These are phyloP conservation scores for Neurospora africana DNA, from an alignment of 495 filamentous ascomycete species.

Conservation along the genomic window DNA sequence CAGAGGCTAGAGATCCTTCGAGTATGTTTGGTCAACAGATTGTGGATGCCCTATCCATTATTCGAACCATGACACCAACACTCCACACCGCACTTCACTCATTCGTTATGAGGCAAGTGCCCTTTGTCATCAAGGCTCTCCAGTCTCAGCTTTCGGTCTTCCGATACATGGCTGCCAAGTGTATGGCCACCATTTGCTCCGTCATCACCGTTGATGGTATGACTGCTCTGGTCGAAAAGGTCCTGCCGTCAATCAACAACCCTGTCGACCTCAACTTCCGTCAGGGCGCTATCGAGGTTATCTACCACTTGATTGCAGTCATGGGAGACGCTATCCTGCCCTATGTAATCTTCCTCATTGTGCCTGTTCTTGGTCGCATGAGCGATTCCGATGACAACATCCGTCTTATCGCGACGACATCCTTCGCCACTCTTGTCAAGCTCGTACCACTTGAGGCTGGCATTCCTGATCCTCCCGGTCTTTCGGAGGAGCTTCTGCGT, in stretches of 20 bases:
- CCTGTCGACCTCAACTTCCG: conserved; percentile 72
- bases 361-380: conserved; percentile 98
- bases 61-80: conserved; percentile 80
- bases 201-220: conserved; percentile 89
- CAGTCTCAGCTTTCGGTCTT: conserved; percentile 82
- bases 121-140: conserved; percentile 75
- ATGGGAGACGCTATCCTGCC: conserved; percentile 96
- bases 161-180: conserved; percentile 93
- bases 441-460: conserved; percentile 97
- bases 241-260: conserved; percentile 83
- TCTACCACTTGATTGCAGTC: conserved; percentile 93
- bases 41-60: conserved; percentile 84
- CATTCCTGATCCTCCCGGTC: conserved; percentile 89
- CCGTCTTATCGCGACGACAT: conserved; percentile 87
- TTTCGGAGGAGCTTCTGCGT: conserved; percentile 76
- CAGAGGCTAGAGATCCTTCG: conserved; percentile 56
- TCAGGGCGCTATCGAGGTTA: conserved; percentile 85
- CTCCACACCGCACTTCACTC: conserved; percentile 61
- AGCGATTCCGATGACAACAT: conserved; percentile 96
- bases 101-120: conserved; percentile 72
- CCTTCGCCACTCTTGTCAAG: conserved; percentile 93
- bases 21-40: conserved; percentile 75
- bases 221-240: conserved; percentile 89
- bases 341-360: conserved; percentile 97
- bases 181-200: conserved; percentile 93